Base-by-base conservation (phyloP, 2,329 filamentous ascomycete species). In the Epichloe sylvatica region DNA sequence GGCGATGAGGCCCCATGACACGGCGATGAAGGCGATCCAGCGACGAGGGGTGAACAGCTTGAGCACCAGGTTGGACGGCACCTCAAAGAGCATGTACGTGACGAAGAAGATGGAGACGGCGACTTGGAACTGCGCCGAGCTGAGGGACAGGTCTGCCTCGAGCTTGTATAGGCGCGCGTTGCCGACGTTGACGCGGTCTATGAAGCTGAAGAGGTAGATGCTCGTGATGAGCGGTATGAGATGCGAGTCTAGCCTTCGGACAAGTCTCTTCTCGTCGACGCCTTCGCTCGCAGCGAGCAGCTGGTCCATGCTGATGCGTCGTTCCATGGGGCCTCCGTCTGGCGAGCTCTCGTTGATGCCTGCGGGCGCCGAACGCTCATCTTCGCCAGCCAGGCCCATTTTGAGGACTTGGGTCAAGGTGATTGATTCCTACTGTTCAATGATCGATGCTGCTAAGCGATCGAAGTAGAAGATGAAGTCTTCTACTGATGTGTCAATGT, bases 111-210 rank as follows among this genome's bases (percentile, higher is more conserved):
- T 77, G 7, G 78, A 81, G 2, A 84, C 77, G 21, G 77, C 74
- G 30, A 79, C 73, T 60, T 90, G 83, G 61, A 84, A 90, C 60
- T 88, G 81, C 41, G 73, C 72, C 3, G 76, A 71, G 23, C 67
- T 65, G 54, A 88, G 69, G 23, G 70, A 65, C 8, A 86, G 69
- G 54, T 85, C 81, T 50, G 75, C 63, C 57, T 85, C 80, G 19
- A 88, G 63, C 1, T 74, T 73, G 58, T 84, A 85, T 2, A 86
- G 69, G 3, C 77, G 72, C 13, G 82, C 83, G 65, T 86, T 86
- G 48, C 82, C 81, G 50, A 88, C 87, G 60, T 87, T 87, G 48
- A 85, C 81, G 64, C 73, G 72, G 60, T 88, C 85, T 8, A 90
- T 67, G 61, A 89, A 90, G 56, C 80, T 84, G 56, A 89, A 80